Evolutionary conservation across 2,329 filamentous ascomycete species (phyloP).

Genomic region (Microdochium bolleyi): DNA sequence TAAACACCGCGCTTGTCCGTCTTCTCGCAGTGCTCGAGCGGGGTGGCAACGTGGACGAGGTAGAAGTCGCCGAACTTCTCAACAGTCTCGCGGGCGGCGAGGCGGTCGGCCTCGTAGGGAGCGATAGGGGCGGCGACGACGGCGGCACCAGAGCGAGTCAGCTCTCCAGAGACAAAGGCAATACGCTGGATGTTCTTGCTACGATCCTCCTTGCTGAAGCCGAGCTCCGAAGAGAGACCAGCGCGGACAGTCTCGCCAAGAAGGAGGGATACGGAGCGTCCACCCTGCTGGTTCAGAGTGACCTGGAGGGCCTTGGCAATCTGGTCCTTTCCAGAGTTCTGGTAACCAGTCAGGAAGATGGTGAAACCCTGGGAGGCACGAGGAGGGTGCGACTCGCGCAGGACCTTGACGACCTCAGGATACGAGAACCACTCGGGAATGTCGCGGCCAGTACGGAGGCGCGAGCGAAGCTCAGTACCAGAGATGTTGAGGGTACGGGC

Average conservation of each 20-base stretch:
- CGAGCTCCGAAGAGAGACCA: constrained; percentile 90
- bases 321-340: constrained; percentile 95
- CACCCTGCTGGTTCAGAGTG: constrained; percentile 95
- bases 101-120: constrained; percentile 73
- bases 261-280: constrained; percentile 86
- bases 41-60: constrained; percentile 89
- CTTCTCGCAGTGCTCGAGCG: constrained; percentile 88
- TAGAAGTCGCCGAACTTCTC: constrained; percentile 88
- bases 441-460: constrained; percentile 83
- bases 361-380: constrained; percentile 93
- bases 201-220: constrained; percentile 88
- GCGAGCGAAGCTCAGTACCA: constrained; percentile 82
- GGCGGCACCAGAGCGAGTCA: constrained; percentile 85
- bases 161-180: constrained; percentile 89
- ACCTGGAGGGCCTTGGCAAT: constrained; percentile 93
- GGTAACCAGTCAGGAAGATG: constrained; percentile 93
- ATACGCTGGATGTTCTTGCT: constrained; percentile 94
- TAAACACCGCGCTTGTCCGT: constrained; percentile 93
- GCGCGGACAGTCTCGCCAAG: constrained; percentile 91
- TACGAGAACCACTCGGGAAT: constrained; percentile 99
- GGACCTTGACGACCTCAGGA: constrained; percentile 93
- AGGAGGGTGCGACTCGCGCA: constrained; percentile 92
- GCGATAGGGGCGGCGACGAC: constrained; percentile 97
- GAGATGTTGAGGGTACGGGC: constrained; percentile 83
- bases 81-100: constrained; percentile 74